Evolutionary conservation across 257 asterid species (phyloP), one percentile per base, ranked within the genome.

Genomic region (Voacanga thouarsii): DNA sequence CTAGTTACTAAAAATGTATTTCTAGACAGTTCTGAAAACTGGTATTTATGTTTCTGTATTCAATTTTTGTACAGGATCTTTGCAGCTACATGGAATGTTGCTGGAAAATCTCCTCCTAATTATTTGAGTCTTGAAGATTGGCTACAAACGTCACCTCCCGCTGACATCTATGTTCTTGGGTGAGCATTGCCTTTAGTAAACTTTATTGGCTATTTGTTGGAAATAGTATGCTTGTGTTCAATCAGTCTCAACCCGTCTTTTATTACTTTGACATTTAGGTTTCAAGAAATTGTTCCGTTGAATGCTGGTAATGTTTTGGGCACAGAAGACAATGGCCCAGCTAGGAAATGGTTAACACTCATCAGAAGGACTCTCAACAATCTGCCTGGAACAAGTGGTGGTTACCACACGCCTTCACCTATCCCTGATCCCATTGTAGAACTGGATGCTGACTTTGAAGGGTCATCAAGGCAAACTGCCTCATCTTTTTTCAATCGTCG

Each of bases 11-110:
- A 12, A 15, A 43, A 14, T 57, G 33, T 77, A 12, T 21, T 55
- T 70, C 61, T 61, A 16, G 33, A 51, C 53, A 24, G 41, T 33
- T 41, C 18, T 24, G 23, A 78, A 53, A 77, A n/a, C 44, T 75
- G 28, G 78, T 43, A 53, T 44, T 74, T 66, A 63, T 49, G 61
- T 16, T 6, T 56, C 2, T 64, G 15, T 75, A 30, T 51, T 21
- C 26, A 7, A 30, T 33, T 26, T 53, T 69, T 83, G 67, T 47
- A 74, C 63, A 96, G 99, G 82, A 67, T 96, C 64, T 96, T 96
- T 86, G 96, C 89, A 79, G 97, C 98, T 16, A 96, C 99, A 43
- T 96, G 99, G 99, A 96, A 96, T 87, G 99, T 96, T 73, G 99
- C 92, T 55, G 99, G 99, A 37, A 96, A 92, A 86, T 96, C 98